These are phyloP conservation scores for Suhomyces sp. DNA, from an alignment of 805 yeast genomes.

Conservation along the genomic window DNA sequence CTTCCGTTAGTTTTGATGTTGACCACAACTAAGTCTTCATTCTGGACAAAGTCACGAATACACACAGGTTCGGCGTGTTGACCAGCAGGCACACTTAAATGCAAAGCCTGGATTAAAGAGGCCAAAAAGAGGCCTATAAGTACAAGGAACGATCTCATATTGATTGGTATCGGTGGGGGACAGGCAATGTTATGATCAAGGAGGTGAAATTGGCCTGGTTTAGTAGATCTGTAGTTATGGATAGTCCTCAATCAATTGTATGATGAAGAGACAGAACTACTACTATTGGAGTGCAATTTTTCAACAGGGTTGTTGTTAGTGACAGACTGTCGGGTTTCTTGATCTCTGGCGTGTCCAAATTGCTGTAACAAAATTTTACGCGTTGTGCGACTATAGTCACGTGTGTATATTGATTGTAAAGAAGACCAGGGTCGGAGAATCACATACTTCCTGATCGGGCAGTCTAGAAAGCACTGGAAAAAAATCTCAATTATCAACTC, in stretches of 20 bases:
- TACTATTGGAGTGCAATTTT: too few relatives aligned
- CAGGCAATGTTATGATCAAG: not conserved
- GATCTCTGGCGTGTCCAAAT: slow-evolving; percentile 15
- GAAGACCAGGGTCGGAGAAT: not conserved
- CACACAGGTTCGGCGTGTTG: slow-evolving; percentile 63
- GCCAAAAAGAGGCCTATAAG: slow-evolving; percentile 19
- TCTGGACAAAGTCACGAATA: slow-evolving; percentile 86
- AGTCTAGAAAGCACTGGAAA: too few relatives aligned
- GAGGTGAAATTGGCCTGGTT: too few relatives aligned
- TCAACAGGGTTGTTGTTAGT: too few relatives aligned
- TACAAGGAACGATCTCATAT: slow-evolving; percentile 13
- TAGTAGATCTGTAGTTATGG: too few relatives aligned
- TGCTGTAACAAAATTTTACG: slow-evolving; percentile 11
- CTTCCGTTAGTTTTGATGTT: slow-evolving; percentile 72
- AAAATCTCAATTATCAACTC: too few relatives aligned
- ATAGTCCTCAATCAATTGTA: too few relatives aligned
- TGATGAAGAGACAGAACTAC: too few relatives aligned
- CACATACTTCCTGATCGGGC: slow-evolving; percentile 3
- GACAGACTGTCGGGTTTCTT: not conserved
- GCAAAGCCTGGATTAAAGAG: slow-evolving; percentile 38
- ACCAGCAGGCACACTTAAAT: slow-evolving; percentile 53
- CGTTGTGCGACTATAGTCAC: slow-evolving; percentile 8
- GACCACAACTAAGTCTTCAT: slow-evolving; percentile 85
- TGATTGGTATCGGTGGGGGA: slow-evolving; percentile 1
- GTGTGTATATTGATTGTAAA: too few relatives aligned